Base-by-base conservation (phyloP, 1,284 basidiomycete species). In the Hypsizygus ulmarius region DNA sequence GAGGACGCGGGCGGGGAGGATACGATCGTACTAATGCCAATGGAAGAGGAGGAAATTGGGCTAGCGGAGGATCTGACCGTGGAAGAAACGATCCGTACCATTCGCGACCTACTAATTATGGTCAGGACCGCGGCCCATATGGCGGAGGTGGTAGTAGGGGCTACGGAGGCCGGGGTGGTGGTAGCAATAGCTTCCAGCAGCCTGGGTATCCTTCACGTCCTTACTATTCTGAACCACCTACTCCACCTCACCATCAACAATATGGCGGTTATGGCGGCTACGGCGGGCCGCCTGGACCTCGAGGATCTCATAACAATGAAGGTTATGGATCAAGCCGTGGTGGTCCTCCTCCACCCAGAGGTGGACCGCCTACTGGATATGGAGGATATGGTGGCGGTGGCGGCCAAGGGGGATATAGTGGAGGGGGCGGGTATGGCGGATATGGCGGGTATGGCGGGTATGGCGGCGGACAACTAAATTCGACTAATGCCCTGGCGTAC, bases 1-100 rank as follows among this genome's bases (percentile, higher is more conserved):
- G 74, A n/a, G 68, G 73, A 32, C 72, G 77, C 29, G 76, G 77
- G 38, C 73, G 79, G 29, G 78, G 77, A 40, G 66, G 72, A n/a
- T 68, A 63, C 51, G 64, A 67, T 36, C 64, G 64, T 27, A 55
- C 59, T 42, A 58, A 56, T 25, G 51, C 53, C 33, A 53, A 55
- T 16, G 59, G 63, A 35, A 52, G 53, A 33, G 58, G 57, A 37
- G 55, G 63, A 12, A 59, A 58, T 37, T 53, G 60, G 47, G 50
- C 60, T 5, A 55, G 48, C 45, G 55, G 56, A 40, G 51, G 53
- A 11, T 54, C 53, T 14, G 56, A 61, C 45, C 54, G 59, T 38
- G 45, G 57, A 39, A 58, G 55, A 29, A 55, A 53, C 52, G 57
- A 56, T 18, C 50, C 52, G 35, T 60, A 52, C 38, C 56, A 58